phyloP scores from a whole-genome alignment of 2,329 filamentous ascomycete species.

The Aspergillus ibericus region DNA sequence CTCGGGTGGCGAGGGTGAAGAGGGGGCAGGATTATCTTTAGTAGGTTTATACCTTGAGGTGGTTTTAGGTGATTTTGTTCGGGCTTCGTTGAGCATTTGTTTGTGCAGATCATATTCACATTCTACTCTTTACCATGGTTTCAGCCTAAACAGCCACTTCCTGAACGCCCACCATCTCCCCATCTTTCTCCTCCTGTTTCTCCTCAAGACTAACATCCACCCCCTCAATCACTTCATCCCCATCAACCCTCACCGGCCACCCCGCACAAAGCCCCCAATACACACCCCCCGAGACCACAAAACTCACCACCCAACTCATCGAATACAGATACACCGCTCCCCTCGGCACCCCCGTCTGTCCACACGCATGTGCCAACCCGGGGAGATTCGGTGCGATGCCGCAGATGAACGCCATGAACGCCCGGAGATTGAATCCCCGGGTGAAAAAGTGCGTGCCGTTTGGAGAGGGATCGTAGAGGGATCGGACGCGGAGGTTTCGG shows the following conservation, averaged over 20 bases:
- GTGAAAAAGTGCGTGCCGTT: slow-evolving; percentile 11
- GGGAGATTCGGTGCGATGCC: slow-evolving; percentile 14
- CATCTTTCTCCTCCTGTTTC: too few species aligned
- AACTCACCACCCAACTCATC: slow-evolving; percentile 13
- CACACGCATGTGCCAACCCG: slow-evolving; percentile 9
- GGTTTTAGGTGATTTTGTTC: background rate
- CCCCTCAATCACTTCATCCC: slow-evolving; percentile 5
- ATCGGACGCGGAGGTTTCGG: slow-evolving; percentile 3
- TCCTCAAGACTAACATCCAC: slow-evolving; percentile 1
- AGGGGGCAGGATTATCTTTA: slow-evolving; percentile 34
- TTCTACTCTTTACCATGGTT: too few species aligned
- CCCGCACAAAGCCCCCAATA: slow-evolving; percentile 8
- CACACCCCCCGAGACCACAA: background rate
- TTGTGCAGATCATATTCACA: too few species aligned
- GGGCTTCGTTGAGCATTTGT: too few species aligned
- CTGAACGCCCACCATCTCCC: too few species aligned
- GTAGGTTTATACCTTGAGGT: background rate
- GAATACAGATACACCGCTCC: slow-evolving; percentile 14
- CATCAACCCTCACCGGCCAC: slow-evolving; percentile 11
- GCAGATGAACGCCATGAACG: slow-evolving; percentile 5
- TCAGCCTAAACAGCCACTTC: too few species aligned
- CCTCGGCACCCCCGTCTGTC: slow-evolving; percentile 3
- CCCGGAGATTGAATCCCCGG: slow-evolving; percentile 11
- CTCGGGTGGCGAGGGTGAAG: slow-evolving; percentile 23
- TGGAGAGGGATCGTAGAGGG: slow-evolving; percentile 3